Base-by-base conservation (phyloP, 192 early-diverging fungal genomes). In the Polychytrium aggregatum region DNA sequence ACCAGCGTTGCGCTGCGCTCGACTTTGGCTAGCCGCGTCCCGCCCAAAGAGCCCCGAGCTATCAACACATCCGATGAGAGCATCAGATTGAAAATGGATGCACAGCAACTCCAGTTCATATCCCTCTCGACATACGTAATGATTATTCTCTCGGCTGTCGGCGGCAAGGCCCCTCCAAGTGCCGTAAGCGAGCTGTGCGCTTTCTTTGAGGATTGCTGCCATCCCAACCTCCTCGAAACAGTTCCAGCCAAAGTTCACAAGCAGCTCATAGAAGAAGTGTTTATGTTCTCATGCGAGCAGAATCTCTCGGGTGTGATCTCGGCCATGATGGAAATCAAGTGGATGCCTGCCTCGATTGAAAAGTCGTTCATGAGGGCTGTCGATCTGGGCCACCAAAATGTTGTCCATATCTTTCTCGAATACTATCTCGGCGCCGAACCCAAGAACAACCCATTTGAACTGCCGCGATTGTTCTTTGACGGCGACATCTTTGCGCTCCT, bases 361-460 rank as follows among this genome's bases (percentile, higher is more conserved):
- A 25, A 16, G 2, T 30, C 57, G 2, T 46, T 68, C n/a, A 36
- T 29, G 9, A 38, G 56, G 18, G 58, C 66, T 3, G 53, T 63
- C 11, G 48, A 63, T 24, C 41, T 54, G 3, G 66, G 66, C 1
- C 66, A 68, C 31, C 66, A 68, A 49, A 60, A 54, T 27, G 53
- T 68, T 35, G 50, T 68, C 10, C 66, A 68, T 37, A 47, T 63
- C 16, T 39, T 68, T 10, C 36, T 68, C 24, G 60, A 63, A 26
- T 46, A 51, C 11, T 53, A 63, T 4, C 34, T 68, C 3, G 50
- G 52, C 21, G 48, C 60, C n/a, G 66, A 68, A 35, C 45, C 49
- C 31, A 49, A 53, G 27, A 31, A 21, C 17, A 27, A 63, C n/a
- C 66, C 66, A 18, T 10, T 60, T 3, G n/a, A n/a, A n/a, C n/a